Percentiles rank a stretch among this genome's conserved stretches.
These are phyloP conservation scores for Medicago lupulina DNA, from an alignment of 306 rosid species.

Conservation along the genomic window DNA sequence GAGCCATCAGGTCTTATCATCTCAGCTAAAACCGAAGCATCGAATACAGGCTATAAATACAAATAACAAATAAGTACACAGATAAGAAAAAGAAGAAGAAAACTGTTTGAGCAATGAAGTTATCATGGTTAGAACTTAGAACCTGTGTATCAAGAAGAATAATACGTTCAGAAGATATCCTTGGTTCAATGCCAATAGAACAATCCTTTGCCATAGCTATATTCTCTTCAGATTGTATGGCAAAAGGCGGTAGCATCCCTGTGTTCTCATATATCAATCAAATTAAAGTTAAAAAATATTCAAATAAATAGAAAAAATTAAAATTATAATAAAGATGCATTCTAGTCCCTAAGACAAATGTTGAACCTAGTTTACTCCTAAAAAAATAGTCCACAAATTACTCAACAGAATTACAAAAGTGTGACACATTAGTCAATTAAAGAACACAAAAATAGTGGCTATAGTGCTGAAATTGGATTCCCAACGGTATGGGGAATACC, in stretches of 20 bases:
- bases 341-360: neutral
- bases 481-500: too few relatives aligned
- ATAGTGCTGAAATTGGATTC: too few relatives aligned
- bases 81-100: neutral
- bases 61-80: neutral
- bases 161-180: conserved; percentile 81
- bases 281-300: neutral
- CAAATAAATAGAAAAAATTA: neutral
- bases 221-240: conserved; percentile 68
- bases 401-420: neutral
- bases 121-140: conserved; percentile 2
- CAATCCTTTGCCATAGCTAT: conserved; percentile 84
- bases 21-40: conserved; percentile 84
- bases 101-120: neutral
- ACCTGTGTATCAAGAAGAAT: conserved; percentile 93
- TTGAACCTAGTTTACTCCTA: neutral
- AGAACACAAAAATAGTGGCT: neutral
- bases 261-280: conserved; percentile 15
- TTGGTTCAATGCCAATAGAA: conserved; percentile 85
- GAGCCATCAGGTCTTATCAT: conserved; percentile 91
- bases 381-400: neutral
- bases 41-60: conserved; percentile 71
- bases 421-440: neutral
- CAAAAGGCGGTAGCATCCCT: conserved; percentile 89
- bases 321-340: neutral